Conservation (phyloP, 1,139 yeast genomes). For the Debaryomyces psychrophilus region DNA sequence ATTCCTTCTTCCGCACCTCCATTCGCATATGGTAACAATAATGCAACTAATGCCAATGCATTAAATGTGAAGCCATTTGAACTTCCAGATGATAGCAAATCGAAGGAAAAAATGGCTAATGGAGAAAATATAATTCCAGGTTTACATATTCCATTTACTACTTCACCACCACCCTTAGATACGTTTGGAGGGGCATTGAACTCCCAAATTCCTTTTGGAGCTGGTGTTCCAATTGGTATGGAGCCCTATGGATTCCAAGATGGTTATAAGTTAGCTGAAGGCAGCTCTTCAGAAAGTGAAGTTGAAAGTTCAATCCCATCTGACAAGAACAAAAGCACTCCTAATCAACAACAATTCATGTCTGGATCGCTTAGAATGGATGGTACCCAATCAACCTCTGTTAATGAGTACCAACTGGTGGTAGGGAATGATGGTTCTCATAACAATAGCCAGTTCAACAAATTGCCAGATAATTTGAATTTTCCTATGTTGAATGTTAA, state of each 20-base stretch:
- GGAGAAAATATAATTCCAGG: slow-evolving; percentile 11
- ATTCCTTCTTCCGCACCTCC: slow-evolving; percentile 46
- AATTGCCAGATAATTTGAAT: slow-evolving; percentile 12
- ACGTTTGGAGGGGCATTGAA: slow-evolving; percentile 31
- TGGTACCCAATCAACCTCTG: neutral
- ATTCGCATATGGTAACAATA: slow-evolving; percentile 25
- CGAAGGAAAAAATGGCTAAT: slow-evolving; percentile 14
- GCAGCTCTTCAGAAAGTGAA: slow-evolving; percentile 21
- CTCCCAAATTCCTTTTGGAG: slow-evolving; percentile 19
- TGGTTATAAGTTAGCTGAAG: slow-evolving; percentile 10
- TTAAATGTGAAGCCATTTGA: slow-evolving; percentile 37
- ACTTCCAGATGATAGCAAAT: slow-evolving; percentile 34
- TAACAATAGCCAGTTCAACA: slow-evolving; percentile 9
- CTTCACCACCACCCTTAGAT: slow-evolving; percentile 28
- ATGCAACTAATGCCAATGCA: slow-evolving; percentile 15
- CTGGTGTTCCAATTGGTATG: slow-evolving; percentile 12
- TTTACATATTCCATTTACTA: slow-evolving; percentile 28
- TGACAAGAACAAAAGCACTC: slow-evolving; percentile 13
- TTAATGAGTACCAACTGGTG: slow-evolving; percentile 2
- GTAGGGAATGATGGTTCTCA: neutral
- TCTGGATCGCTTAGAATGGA: neutral
- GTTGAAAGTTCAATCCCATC: slow-evolving; percentile 16
- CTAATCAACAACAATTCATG: slow-evolving; percentile 2
- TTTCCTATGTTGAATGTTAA: slow-evolving; percentile 11
- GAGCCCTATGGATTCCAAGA: slow-evolving; percentile 9